Percentiles rank a stretch among this genome's conserved stretches.
These are phyloP conservation scores for Trypanosoma caninum DNA, from an alignment of 208 protist species.

Conservation along the genomic window DNA sequence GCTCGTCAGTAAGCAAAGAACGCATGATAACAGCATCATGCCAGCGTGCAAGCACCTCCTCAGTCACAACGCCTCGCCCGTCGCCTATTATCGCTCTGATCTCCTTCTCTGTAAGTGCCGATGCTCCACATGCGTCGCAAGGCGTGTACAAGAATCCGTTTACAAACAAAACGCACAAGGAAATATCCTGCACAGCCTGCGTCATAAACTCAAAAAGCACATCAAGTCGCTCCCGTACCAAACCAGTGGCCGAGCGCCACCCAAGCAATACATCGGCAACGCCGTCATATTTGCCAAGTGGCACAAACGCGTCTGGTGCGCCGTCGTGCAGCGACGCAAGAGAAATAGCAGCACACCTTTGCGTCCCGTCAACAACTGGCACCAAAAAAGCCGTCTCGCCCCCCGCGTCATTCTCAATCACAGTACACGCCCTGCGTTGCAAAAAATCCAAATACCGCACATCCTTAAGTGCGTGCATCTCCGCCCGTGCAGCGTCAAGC, in stretches of 20 bases:
- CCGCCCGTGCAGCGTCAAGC: conserved; percentile 18
- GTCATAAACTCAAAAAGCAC: conserved; percentile 10
- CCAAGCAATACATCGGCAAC: conserved; percentile 33
- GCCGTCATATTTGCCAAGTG: conserved; percentile 10
- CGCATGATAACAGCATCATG: conserved; percentile 15
- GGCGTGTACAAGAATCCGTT: conserved; percentile 20
- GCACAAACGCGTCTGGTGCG: conserved; percentile 10
- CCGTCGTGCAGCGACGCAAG: not conserved
- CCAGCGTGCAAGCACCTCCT: conserved; percentile 16
- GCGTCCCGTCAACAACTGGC: not conserved
- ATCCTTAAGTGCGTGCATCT: conserved; percentile 26
- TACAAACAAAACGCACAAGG: conserved; percentile 17
- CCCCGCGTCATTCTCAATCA: not conserved
- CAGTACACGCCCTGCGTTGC: conserved; percentile 1
- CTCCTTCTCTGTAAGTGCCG: conserved; percentile 1
- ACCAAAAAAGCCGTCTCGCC: not conserved
- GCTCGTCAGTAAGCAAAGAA: conserved; percentile 1
- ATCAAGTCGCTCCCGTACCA: conserved; percentile 4
- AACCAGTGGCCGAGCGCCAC: conserved; percentile 21
- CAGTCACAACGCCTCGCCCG: not conserved
- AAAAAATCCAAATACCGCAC: conserved; percentile 30
- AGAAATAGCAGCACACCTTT: not conserved
- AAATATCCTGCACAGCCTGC: conserved; percentile 5
- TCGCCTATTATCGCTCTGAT: not conserved
- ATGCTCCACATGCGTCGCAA: not conserved